These are phyloP conservation scores for Francoa sonchifolia DNA, from an alignment of 441 rosid genomes.

Conservation along the genomic window DNA sequence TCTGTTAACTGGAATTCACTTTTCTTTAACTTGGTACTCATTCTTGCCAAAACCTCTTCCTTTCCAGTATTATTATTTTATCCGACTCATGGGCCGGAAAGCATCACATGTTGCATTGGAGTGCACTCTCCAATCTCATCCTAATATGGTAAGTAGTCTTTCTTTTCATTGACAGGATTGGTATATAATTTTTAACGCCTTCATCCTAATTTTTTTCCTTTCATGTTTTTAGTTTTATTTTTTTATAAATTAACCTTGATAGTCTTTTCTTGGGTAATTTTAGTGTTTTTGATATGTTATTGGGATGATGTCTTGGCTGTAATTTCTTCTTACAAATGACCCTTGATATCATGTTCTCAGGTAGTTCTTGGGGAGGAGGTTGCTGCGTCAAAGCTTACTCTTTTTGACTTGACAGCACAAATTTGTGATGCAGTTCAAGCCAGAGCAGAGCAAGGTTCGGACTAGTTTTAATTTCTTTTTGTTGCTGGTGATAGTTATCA, in stretches of 20 bases:
- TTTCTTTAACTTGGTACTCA: no score
- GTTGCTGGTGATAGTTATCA: slow-evolving; percentile 5
- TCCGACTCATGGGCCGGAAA: slow-evolving; percentile 96
- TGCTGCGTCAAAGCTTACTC: slow-evolving; percentile 92
- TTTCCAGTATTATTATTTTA: slow-evolving; percentile 84
- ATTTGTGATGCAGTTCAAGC: slow-evolving; percentile 96
- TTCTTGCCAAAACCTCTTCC: no score
- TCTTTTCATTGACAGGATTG: no score
- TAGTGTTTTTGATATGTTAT: neutral
- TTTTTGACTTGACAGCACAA: slow-evolving; percentile 77
- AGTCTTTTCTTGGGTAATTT: neutral
- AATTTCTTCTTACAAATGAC: slow-evolving; percentile 6
- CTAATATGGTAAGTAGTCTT: slow-evolving; percentile 83
- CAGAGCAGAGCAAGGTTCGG: slow-evolving; percentile 72
- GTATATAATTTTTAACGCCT: no score
- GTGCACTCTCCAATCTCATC: slow-evolving; percentile 97
- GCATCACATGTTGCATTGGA: slow-evolving; percentile 98
- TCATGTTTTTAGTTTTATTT: slow-evolving; percentile 1
- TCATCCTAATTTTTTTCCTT: no score
- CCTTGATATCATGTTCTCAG: slow-evolving; percentile 24
- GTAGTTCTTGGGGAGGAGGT: slow-evolving; percentile 94
- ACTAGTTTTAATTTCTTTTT: slow-evolving; percentile 7
- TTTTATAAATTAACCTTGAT: slow-evolving; percentile 2
- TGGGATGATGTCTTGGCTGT: no score
- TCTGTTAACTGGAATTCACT: no score